These are phyloP conservation scores for Penicillium simplicissimum DNA, from an alignment of 495 filamentous ascomycete species.

Conservation along the genomic window DNA sequence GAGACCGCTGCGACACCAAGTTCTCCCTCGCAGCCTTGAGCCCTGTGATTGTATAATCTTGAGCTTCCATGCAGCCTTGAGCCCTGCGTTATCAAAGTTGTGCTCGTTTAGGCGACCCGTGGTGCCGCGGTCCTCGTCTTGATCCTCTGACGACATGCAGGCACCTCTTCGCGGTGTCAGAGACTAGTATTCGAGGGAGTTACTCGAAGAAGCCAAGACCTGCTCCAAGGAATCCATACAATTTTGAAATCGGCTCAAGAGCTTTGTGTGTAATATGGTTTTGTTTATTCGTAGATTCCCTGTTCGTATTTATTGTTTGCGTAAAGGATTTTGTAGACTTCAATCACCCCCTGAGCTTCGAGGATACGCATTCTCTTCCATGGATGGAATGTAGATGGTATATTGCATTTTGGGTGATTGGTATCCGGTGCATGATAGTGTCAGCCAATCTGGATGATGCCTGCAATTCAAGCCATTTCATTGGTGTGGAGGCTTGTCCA, in stretches of 20 bases:
- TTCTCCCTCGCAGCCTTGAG: background rate
- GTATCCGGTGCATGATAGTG: background rate
- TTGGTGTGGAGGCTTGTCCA: background rate
- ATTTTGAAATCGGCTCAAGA: background rate
- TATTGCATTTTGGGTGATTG: background rate
- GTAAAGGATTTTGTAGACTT: too few relatives aligned
- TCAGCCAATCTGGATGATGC: background rate
- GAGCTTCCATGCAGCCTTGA: background rate
- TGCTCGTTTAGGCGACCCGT: background rate
- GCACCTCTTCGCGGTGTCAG: background rate
- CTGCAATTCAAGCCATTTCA: background rate
- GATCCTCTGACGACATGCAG: background rate
- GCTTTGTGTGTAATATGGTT: background rate
- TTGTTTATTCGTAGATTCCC: too few relatives aligned
- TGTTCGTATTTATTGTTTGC: too few relatives aligned
- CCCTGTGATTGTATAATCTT: background rate
- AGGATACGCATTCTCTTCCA: too few relatives aligned
- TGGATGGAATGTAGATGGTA: too few relatives aligned
- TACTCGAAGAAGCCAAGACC: constrained; percentile 3
- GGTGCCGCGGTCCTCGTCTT: background rate
- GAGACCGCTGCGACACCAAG: background rate
- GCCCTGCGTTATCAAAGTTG: background rate
- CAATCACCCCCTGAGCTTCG: too few relatives aligned
- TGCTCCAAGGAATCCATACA: background rate
- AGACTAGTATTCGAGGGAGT: background rate